Evolutionary conservation across 1,284 basidiomycete genomes (phyloP), one percentile per base, ranked within the genome.

Genomic region (Mixia osmundae): DNA sequence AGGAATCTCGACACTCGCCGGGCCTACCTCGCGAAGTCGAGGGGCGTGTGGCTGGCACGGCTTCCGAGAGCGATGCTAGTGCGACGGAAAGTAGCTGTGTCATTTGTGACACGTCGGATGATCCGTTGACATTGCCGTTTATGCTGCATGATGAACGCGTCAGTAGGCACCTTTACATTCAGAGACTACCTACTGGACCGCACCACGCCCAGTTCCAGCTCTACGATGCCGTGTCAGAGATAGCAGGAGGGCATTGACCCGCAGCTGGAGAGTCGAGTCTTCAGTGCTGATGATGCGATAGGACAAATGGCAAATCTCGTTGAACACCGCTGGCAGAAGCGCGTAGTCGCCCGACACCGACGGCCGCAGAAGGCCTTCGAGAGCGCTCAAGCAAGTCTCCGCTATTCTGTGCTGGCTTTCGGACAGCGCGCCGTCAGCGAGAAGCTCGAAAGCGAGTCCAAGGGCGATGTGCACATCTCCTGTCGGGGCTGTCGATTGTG

Each of bases 231-330:
- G 22, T 33, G 16, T 9, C 7, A 33, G 35, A 18, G 9, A 36
- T 30, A 9, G 14, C 16, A 16, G 26, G 7, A 14, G 30, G 11
- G 14, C 19, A 16, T 16, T 33, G 16, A 36, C 26, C n/a, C 76
- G 67, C 0, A 68, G 57, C 50, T 85, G 78, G 16, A 85, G 67
- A 0, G 51, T 57, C 0, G 76, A 69, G 0, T 71, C 61, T 52
- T 91, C 85, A 2, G 76, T 78, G 65, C 94, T 72, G 0, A 76
- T 76, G 55, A 94, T 71, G 2, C 89, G 70, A 53, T 89, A 83
- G 53, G 72, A 80, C 7, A 95, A 59, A 33, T 74, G 76, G 50
- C 76, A 70, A 37, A 97, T 70, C 57, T 97, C 89, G 32, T 83
- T 78, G 49, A 91, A 89, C 24, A 83, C 69, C 0, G 71, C 66